Base-by-base conservation (phyloP, 495 filamentous ascomycete genomes). In the Penicillium herquei region DNA sequence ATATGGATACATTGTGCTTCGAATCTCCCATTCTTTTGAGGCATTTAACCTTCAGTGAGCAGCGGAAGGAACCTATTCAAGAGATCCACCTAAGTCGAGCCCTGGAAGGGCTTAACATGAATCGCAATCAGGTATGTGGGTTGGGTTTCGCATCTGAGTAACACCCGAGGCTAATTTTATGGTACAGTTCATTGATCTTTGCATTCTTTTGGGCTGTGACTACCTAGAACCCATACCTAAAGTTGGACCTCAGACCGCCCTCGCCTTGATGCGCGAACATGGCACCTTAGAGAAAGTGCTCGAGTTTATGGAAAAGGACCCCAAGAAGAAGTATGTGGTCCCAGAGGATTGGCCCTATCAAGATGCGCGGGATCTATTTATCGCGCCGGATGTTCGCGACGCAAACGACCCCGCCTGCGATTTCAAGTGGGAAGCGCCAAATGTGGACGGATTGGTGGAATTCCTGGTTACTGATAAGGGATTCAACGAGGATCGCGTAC, bases 1-100 rank as follows among this genome's bases (percentile, higher is more conserved):
- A 99, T 75, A 99, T 99, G 94, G 94, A 99, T 66, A 99, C 94
- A 0, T 76, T 99, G 14, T 97, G 94, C 68, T 99, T 98, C 68
- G 84, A 97, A 55, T 79, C 91, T 11, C 94, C 94, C 0, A 90
- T 99, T 58, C 76, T 99, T 21, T 76, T 99, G 48, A 81, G 95
- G 21, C 91, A 99, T 67, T 81, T 99, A 44, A 99, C 95, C 8
- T 96, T 96, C 70, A 92, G 89, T 68, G 94, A 99, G 75, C 92
- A 96, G 74, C 81, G 91, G 55, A 98, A 98, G 77, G 92, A 97
- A 68, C 94, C 94, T 1, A 96, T 99, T 56, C 93, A 92, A 62
- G 94, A 99, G 71, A 94, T 99, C 43, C 84, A 91, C 61, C 73
- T 96, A 44, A 86, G 88, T 54, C 88, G 87, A 64, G 92, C 90